These are phyloP conservation scores for Dryadomyces quercivorus DNA, from an alignment of 2,329 filamentous ascomycete species.

Conservation along the genomic window DNA sequence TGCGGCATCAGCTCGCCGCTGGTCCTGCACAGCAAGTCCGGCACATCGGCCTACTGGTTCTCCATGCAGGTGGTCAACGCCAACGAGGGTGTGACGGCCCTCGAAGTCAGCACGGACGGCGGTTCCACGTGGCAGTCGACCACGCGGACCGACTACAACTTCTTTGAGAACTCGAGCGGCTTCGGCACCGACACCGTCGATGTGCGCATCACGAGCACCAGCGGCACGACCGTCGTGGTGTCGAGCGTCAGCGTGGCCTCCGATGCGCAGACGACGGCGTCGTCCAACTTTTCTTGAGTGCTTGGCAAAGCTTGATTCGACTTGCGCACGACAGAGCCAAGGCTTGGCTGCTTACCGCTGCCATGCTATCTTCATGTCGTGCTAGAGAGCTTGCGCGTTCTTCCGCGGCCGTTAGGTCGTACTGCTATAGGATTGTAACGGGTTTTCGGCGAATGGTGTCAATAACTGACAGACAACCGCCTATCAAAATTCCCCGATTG, in stretches of 20 bases:
- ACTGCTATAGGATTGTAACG: too few species aligned
- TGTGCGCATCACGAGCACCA: conserved; percentile 4
- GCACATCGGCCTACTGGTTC: conserved; percentile 28
- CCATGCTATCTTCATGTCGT: too few species aligned
- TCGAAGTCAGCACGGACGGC: conserved; percentile 50
- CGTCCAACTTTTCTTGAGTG: conserved; percentile 3
- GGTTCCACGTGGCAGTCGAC: conserved; percentile 47
- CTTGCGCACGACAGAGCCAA: too few species aligned
- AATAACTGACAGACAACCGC: too few species aligned
- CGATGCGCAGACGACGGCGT: conserved; percentile 2
- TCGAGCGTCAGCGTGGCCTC: conserved; percentile 2
- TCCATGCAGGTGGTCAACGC: conserved; percentile 53
- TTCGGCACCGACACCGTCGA: conserved; percentile 5
- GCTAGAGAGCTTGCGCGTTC: too few species aligned
- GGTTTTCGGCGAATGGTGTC: too few species aligned
- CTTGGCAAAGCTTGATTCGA: background rate
- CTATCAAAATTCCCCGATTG: too few species aligned
- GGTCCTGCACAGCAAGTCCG: conserved; percentile 29
- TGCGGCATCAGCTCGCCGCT: conserved; percentile 30
- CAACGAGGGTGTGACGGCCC: conserved; percentile 39
- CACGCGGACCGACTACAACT: conserved; percentile 43
- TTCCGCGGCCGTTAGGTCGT: too few species aligned
- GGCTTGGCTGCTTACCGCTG: background rate
- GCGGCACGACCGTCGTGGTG: conserved; percentile 2
- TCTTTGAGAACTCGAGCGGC: conserved; percentile 44